Base-by-base conservation (phyloP, 306 rosid genomes). In the Sechiopsis laciniata region DNA sequence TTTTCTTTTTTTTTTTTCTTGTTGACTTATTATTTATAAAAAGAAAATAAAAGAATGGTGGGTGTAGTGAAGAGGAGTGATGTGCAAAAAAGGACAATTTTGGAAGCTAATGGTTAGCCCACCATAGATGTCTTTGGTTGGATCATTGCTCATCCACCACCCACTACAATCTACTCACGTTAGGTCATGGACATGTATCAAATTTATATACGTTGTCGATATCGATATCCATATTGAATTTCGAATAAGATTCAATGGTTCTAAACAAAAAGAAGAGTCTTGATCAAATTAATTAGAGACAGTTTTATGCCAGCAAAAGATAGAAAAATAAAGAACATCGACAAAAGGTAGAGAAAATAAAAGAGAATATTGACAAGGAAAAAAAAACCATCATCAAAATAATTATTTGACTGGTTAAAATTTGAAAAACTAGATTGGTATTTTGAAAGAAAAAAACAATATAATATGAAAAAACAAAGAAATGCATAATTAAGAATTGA, bases 1-100 rank as follows among this genome's bases (percentile, higher is more conserved):
- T 55, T 55, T 20, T 55, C 9, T 32, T 32, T 32, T 32, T 0
- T 19, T 2, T 56, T 55, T 55, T 20, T 55, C 9, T n/a, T 55
- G n/a, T 52, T 52, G n/a, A 52, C 17, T 52, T 48, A 11, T 48
- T 48, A 42, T 6, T 42, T 48, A 10, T 48, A 2, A 11, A 51
- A 51, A 13, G 14, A 58, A 13, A 22, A 61, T 42, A 8, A 61
- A 32, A 26, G 16, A 63, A 62, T 35, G 13, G 48, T 63, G 51
- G 14, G 69, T 42, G 66, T 56, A 20, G 32, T 56, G 62, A 8
- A 20, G 69, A 32, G 29, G 54, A 65, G 54, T 17, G 52, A n/a
- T 37, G 52, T 35, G 3, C 15, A 17, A 67, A 67, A 67, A 20
- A 46, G 56, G 37, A 67, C 55, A 67, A 67, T 13, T 67, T 46